Evolutionary conservation across 2,329 filamentous ascomycete genomes (phyloP), one percentile per base, ranked within the genome.

Genomic region (Epichloe festucae): DNA sequence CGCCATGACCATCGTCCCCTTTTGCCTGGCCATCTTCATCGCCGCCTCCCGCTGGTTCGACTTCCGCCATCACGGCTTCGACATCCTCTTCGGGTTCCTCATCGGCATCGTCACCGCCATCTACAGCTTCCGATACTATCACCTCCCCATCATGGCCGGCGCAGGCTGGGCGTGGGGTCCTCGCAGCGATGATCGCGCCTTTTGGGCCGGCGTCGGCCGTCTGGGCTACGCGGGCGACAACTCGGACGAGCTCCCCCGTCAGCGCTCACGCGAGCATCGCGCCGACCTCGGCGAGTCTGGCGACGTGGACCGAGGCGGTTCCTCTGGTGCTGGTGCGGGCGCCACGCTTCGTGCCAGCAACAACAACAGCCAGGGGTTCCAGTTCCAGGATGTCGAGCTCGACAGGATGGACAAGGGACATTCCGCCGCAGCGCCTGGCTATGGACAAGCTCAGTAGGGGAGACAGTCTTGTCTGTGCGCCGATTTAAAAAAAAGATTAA

Each of bases 81-180:
- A 97, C 57, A 87, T 96, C 57, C 69, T 96, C 2, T 88, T 86
- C 56, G 91, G 91, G n/a, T 85, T 84, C 51, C 57, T 86, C 12
- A 85, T 96, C 55, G 91, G 91, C 8, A 76, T 84, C 14, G 68
- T 82, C 44, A 79, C 79, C 39, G 79, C 87, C 19, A 82, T 83
- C 64, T 81, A 91, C 58, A 78, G 83, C 3, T 95, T 95, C 71
- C 76, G 86, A 23, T 88, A 84, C 71, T 96, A 95, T 63, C 89
- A 96, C 63, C 70, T 93, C 10, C 88, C 89, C 0, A 81, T 95
- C 55, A 61, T 58, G 21, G 61, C 63, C n/a, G 89, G 89, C 6
- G 85, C 84, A 2, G 90, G 90, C 14, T 95, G 89, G 89, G 82
- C 87, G 0, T 95, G 89, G 90, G 89, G 85, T 3, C 83, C 89